A percentile compares a stretch with the other conserved stretches of the same genome.
phyloP scores from a whole-genome alignment of 331 rosid genomes.

The Quercus tomentella region DNA sequence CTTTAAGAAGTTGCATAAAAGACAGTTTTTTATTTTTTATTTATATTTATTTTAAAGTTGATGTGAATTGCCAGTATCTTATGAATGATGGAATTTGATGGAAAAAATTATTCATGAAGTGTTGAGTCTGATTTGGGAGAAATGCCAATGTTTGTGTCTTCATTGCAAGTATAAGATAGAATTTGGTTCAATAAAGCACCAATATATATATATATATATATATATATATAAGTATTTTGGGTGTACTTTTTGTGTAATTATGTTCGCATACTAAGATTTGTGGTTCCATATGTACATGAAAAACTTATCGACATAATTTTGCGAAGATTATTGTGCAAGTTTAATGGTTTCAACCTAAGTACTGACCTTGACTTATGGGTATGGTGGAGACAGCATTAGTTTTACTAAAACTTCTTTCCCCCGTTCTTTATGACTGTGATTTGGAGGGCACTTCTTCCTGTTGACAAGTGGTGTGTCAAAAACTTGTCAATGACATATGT shows the following conservation, averaged over 20 bases:
- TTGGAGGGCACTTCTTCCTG: neutral
- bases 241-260: too few species aligned
- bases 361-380: neutral
- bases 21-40: neutral
- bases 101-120: too few species aligned
- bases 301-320: neutral
- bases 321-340: neutral
- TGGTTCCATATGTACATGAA: neutral
- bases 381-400: neutral
- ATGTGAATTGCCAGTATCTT: neutral
- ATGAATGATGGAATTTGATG: neutral
- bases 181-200: too few species aligned
- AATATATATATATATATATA: too few species aligned
- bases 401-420: neutral
- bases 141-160: neutral
- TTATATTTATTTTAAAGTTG: neutral
- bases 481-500: neutral
- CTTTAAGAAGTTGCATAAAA: neutral
- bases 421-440: neutral
- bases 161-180: too few species aligned
- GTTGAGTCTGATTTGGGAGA: neutral
- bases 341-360: neutral
- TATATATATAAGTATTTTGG: too few species aligned
- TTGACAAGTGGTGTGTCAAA: neutral
- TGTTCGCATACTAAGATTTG: neutral